Evolutionary conservation across 164 flowering plant genomes (phyloP), one percentile per base, ranked within the genome.

Genomic region (Liriodendron chinense): DNA sequence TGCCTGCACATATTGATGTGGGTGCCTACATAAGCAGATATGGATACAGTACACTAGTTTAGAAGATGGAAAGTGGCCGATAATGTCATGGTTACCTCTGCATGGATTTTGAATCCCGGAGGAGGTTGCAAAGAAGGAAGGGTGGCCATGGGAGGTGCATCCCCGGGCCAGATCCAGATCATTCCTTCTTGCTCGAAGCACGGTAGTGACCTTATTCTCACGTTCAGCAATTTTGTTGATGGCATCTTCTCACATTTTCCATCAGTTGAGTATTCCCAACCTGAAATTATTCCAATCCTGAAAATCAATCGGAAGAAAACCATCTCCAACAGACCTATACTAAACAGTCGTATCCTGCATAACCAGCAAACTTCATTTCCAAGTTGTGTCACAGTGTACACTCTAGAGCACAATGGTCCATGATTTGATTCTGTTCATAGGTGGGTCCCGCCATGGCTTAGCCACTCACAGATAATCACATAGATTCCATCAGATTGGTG

Each of bases 241-340:
- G 99, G 99, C 99, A 96, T 96, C 85, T 96, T 96, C 84, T 89
- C 91, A 82, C 99, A 96, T 82, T 89, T 94, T 7, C 99, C 99
- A 84, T 96, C 97, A 1, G 96, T 91, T 10, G 98, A 72, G 87
- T 94, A 96, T 66, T 96, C 99, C 99, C 99, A 96, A 18, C 99
- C 99, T 95, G 83, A 74, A 73, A 69, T 69, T 63, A 75, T 65
- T 49, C 63, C 47, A 67, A 63, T 68, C 18, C 47, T 20, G 61
- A 20, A 10, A 7, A 67, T 67, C n/a, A 67, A 18, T 67, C 8
- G 8, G 18, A 67, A 26, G 43, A 16, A 67, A 28, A 34, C 20
- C 47, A 14, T 67, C 69, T 26, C 69, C n/a, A 7, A 13, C 69
- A 65, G 26, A 65, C 28, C 26, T 12, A 64, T 23, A 67, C 28